Base-by-base conservation (phyloP, 2,329 filamentous ascomycete species). In the Colletotrichum sp. region DNA sequence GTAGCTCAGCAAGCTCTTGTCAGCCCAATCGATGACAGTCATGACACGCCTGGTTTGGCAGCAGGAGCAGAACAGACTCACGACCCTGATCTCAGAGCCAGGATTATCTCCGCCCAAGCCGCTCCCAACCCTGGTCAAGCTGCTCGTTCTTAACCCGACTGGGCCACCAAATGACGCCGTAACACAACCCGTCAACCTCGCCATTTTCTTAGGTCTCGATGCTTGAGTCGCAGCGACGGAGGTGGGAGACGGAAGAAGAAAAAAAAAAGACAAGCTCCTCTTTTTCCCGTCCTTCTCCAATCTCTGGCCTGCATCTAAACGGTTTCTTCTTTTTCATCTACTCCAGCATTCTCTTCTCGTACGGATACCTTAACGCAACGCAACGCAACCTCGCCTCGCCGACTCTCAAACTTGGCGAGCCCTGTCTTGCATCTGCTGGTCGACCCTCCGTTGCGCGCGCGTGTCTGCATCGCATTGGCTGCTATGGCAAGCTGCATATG, bases 381-480 rank as follows among this genome's bases (percentile, higher is more conserved):
- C 56, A 67, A 59, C 66, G 61, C 36, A 59, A 48, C 56, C 36
- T 38, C 43, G 43, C 43, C 62, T 76, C 71, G 71, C 55, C 64
- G 67, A 75, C 67, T 34, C 48, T 52, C 43, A 52, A 52, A 70
- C 61, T 69, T 64, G 43, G 48, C 21, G 21, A 55, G 71, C 72
- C 72, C 34, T 72, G 72, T 48, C 63, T 75, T 72, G 58, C 63
- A 75, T 72, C 61, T 28, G 24, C 61, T 34, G 24, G 55, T 34
- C 63, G 48, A 69, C 69, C 63, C 28, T 76, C 67, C 36, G 36
- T 72, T 75, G 72, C 58, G 75, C 79, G 82, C 82, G 84, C 85
- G 85, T 86, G 83, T 85, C 82, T 85, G 82, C 84, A 85, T 81
- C 82, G 82, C 85, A 88, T 88, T 87, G 86, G 86, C 80, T 85